Conservation (phyloP, 257 asterid species). For the Orobanche coerulescens region DNA sequence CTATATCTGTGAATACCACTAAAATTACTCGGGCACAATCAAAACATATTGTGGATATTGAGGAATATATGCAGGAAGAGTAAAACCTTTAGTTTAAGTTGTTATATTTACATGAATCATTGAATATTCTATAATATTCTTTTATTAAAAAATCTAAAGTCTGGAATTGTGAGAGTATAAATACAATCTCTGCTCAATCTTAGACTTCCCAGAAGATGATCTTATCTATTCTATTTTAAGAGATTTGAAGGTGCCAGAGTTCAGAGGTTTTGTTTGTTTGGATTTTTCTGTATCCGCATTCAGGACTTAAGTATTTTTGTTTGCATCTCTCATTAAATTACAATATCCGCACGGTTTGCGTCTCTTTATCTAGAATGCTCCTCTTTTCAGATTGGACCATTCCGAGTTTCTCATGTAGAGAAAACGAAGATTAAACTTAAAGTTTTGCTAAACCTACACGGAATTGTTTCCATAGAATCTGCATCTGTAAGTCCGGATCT, state of each 20-base stretch:
- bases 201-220: background rate
- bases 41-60: background rate
- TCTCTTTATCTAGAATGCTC: constrained; percentile 5
- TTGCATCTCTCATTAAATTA: background rate
- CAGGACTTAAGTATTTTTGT: constrained; percentile 15
- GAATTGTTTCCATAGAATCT: constrained; percentile 62
- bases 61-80: constrained; percentile 3
- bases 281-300: constrained; percentile 1
- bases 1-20: background rate
- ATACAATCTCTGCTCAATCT: background rate
- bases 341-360: no score
- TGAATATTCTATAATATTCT: no score
- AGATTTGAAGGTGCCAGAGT: constrained; percentile 11
- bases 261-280: constrained; percentile 2
- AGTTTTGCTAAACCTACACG: constrained; percentile 71
- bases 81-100: constrained; percentile 8
- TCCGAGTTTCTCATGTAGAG: constrained; percentile 45
- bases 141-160: background rate
- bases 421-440: constrained; percentile 58
- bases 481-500: constrained; percentile 57
- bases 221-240: background rate
- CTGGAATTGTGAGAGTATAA: background rate
- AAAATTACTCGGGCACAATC: background rate
- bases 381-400: constrained; percentile 71
- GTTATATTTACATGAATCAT: background rate